Evolutionary conservation across 306 rosid genomes (phyloP).

Genomic region (Vicia sativa): DNA sequence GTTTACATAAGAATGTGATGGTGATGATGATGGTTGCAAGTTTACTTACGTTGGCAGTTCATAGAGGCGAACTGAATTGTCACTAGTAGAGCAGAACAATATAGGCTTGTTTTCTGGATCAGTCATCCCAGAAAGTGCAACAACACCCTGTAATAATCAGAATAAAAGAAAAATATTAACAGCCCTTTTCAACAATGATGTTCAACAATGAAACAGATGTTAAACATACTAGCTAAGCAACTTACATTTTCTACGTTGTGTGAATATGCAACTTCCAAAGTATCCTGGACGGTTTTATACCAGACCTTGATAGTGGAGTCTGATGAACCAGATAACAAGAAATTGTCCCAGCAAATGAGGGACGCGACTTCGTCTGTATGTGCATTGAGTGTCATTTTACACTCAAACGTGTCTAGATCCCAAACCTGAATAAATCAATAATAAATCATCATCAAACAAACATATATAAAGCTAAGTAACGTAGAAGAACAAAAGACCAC

Average conservation of each 20-base stretch:
- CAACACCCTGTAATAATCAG: conserved; percentile 40
- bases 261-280: conserved; percentile 40
- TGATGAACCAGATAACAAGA: conserved; percentile 43
- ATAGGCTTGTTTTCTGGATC: conserved; percentile 38
- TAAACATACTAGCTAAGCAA: not conserved
- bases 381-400: conserved; percentile 43
- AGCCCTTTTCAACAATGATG: not conserved
- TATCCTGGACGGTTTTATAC: conserved; percentile 30
- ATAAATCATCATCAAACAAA: not conserved
- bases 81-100: conserved; percentile 43
- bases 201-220: not conserved
- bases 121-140: conserved; percentile 42
- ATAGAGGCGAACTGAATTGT: conserved; percentile 47
- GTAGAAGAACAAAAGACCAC: not conserved
- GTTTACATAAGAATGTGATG: not conserved
- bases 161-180: not conserved
- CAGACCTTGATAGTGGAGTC: conserved; percentile 47
- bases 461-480: not conserved
- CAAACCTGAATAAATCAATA: conserved; percentile 45
- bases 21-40: not conserved
- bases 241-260: conserved; percentile 48
- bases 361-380: conserved; percentile 39
- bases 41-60: conserved; percentile 56
- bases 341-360: conserved; percentile 38
- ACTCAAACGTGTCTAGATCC: conserved; percentile 48